These are phyloP conservation scores for Massarina eburnea DNA, from an alignment of 2,329 filamentous ascomycete genomes.

Conservation along the genomic window DNA sequence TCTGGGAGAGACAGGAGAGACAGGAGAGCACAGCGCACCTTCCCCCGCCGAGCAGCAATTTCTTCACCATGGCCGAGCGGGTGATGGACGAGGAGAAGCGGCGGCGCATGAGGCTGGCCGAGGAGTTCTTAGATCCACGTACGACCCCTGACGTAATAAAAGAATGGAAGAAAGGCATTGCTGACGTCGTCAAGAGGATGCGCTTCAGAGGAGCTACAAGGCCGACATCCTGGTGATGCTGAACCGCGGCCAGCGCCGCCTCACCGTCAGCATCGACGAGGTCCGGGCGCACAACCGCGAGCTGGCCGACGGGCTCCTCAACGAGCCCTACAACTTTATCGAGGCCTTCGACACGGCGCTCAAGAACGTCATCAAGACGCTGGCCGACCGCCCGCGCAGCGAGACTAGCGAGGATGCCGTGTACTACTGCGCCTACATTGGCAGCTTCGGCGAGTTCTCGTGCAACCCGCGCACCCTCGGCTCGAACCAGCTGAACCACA, in stretches of 20 bases:
- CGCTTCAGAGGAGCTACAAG: constrained; percentile 69
- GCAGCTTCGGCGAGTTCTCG: constrained; percentile 90
- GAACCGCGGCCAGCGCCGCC: constrained; percentile 60
- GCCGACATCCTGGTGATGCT: constrained; percentile 82
- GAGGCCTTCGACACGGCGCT: constrained; percentile 88
- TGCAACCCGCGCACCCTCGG: constrained; percentile 94
- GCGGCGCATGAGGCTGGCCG: constrained; percentile 82
- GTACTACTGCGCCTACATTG: constrained; percentile 97
- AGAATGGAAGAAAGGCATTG: background rate
- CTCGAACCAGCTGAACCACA: constrained; percentile 87
- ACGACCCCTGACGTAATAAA: constrained; percentile 41
- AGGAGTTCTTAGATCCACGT: constrained; percentile 94
- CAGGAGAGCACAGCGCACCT: constrained; percentile 1
- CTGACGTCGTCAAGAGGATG: constrained; percentile 25
- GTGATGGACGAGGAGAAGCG: constrained; percentile 80
- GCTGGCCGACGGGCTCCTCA: constrained; percentile 77
- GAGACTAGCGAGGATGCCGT: constrained; percentile 74
- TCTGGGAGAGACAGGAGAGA: too few species aligned
- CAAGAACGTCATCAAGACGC: constrained; percentile 80
- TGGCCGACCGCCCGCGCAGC: constrained; percentile 73
- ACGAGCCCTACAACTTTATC: constrained; percentile 83
- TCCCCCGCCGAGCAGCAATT: background rate
- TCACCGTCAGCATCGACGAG: constrained; percentile 74
- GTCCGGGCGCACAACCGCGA: constrained; percentile 84
- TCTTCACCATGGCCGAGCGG: constrained; percentile 30